A percentile compares a stretch with the other conserved stretches of the same genome.
Evolutionary conservation across 495 filamentous ascomycete species (phyloP).

Genomic region (Cenococcum geophilum): DNA sequence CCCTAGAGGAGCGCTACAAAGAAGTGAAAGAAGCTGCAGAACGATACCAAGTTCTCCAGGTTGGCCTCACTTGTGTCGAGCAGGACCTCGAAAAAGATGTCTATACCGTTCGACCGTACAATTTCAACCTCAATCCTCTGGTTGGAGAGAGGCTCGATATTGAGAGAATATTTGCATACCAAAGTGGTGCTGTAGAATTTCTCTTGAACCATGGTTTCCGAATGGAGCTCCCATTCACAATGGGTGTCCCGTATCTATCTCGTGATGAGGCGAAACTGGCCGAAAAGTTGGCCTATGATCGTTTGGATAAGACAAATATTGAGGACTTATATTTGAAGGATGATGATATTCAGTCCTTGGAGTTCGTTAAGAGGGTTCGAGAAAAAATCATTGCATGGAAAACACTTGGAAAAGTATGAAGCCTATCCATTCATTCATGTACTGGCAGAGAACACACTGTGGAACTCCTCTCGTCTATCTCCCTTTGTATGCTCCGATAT

Average conservation of each 20-base stretch:
- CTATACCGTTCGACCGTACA: constrained; percentile 63
- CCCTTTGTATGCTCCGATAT: too few relatives aligned
- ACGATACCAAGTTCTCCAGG: constrained; percentile 65
- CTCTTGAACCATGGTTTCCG: constrained; percentile 57
- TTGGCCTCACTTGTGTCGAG: constrained; percentile 64
- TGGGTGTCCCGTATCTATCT: constrained; percentile 66
- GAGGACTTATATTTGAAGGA: constrained; percentile 49
- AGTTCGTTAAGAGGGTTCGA: constrained; percentile 49
- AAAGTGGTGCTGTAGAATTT: constrained; percentile 57
- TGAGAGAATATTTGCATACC: constrained; percentile 50
- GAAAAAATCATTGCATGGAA: constrained; percentile 49
- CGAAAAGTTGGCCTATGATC: constrained; percentile 34
- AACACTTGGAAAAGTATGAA: constrained; percentile 6
- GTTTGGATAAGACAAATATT: constrained; percentile 39
- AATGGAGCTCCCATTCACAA: constrained; percentile 50
- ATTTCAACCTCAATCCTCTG: constrained; percentile 57
- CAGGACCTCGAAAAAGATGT: constrained; percentile 49
- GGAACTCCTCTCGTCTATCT: too few relatives aligned
- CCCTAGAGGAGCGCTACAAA: constrained; percentile 59
- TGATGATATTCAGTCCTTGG: constrained; percentile 48
- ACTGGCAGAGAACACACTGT: background rate
- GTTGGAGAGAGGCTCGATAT: constrained; percentile 44
- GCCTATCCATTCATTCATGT: background rate
- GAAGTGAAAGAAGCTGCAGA: constrained; percentile 61
- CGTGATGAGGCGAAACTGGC: constrained; percentile 53